Evolutionary conservation across 768 basidiomycete genomes (phyloP).

Genomic region (Crepidotus variabilis): DNA sequence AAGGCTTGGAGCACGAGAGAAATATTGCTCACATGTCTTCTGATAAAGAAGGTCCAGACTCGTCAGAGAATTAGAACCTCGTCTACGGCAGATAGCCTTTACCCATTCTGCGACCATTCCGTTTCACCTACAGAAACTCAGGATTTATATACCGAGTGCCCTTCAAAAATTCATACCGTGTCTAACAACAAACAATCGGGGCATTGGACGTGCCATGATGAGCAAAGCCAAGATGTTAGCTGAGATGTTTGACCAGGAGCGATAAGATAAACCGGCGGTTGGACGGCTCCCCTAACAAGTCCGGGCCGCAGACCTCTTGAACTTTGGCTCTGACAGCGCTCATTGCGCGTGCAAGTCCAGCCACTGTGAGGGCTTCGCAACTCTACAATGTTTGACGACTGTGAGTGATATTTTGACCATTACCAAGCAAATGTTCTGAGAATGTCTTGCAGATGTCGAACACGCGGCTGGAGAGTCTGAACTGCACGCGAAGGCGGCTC

Average conservation of each 20-base stretch:
- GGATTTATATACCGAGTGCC: neutral
- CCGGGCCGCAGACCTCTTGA: too few relatives aligned
- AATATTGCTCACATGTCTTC: constrained; percentile 53
- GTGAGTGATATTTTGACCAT: constrained; percentile 36
- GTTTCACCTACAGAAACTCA: constrained; percentile 64
- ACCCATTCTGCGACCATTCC: constrained; percentile 91
- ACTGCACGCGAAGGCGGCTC: constrained; percentile 26
- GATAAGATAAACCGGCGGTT: too few relatives aligned
- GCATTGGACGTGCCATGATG: constrained; percentile 49
- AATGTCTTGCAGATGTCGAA: constrained; percentile 69
- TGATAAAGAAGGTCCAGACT: constrained; percentile 18
- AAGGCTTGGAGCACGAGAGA: constrained; percentile 1
- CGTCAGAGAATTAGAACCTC: neutral
- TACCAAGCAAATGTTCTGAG: constrained; percentile 1
- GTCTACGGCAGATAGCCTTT: constrained; percentile 17
- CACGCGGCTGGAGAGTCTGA: constrained; percentile 59
- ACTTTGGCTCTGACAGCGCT: too few relatives aligned
- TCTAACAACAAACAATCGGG: constrained; percentile 75
- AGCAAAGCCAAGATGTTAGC: neutral
- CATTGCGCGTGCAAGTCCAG: too few relatives aligned
- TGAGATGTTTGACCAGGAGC: too few relatives aligned
- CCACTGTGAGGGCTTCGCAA: too few relatives aligned
- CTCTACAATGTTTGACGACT: constrained; percentile 59
- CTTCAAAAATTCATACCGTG: constrained; percentile 48
- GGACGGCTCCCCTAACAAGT: too few relatives aligned